phyloP scores from a whole-genome alignment of 1,284 basidiomycete genomes.

The Amanita bisporigera region DNA sequence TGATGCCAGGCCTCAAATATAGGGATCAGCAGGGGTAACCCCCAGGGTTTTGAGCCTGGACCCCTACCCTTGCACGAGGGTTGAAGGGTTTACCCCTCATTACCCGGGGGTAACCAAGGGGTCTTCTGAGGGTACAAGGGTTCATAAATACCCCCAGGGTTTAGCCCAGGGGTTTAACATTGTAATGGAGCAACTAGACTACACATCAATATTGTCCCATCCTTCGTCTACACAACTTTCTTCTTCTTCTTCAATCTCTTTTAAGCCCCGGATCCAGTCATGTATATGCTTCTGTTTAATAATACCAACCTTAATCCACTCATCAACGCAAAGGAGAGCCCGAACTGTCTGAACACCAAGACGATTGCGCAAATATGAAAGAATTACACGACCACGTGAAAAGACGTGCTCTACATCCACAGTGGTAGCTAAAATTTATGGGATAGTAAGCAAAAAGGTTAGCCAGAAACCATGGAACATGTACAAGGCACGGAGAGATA shows the following conservation, averaged over 20 bases:
- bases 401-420: not conserved
- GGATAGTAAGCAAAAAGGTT: not conserved
- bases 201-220: not conserved
- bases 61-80: constrained; percentile 2
- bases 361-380: constrained; percentile 1
- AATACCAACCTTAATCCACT: not conserved
- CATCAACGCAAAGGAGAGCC: not conserved
- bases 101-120: not conserved
- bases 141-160: not conserved
- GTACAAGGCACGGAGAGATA: not conserved
- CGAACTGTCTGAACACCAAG: not conserved
- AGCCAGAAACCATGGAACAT: not conserved
- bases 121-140: not conserved
- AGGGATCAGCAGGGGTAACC: constrained; percentile 6
- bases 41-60: not conserved
- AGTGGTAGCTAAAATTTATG: not conserved
- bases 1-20: too few relatives aligned
- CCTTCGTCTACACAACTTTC: not conserved
- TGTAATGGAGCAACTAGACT: not conserved
- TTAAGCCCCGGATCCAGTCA: not conserved
- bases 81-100: not conserved
- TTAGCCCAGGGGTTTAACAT: not conserved
- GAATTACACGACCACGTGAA: not conserved
- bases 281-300: not conserved
- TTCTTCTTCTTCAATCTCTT: not conserved